These are phyloP conservation scores for Didymella lethalis DNA, from an alignment of 2,329 filamentous ascomycete genomes.

Conservation along the genomic window DNA sequence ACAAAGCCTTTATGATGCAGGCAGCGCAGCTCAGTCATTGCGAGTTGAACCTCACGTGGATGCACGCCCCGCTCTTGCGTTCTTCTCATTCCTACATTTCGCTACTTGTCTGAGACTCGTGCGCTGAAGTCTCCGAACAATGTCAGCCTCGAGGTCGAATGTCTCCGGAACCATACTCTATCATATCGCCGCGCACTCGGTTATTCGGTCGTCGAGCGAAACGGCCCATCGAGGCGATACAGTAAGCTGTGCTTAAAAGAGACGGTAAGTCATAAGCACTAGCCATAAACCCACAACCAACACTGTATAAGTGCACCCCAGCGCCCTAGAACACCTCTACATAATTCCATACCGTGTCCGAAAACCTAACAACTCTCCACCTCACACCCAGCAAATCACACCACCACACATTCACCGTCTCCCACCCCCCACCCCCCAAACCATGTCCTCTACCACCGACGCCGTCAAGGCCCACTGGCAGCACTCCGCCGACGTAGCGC, in stretches of 20 bases:
- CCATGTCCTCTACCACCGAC: background rate
- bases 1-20: too few species aligned
- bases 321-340: background rate
- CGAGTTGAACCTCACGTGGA: too few species aligned
- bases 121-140: constrained; percentile 2
- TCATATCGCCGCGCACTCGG: constrained; percentile 1
- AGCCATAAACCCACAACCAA: background rate
- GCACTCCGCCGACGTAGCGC: constrained; percentile 14
- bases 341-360: background rate
- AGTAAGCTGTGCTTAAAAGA: background rate
- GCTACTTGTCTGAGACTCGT: background rate
- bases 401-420: background rate
- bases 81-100: background rate
- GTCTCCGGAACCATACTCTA: background rate
- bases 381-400: background rate
- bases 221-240: background rate
- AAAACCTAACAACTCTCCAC: too few species aligned
- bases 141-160: background rate
- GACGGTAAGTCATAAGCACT: background rate
- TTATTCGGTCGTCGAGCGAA: background rate
- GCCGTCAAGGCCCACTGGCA: constrained; percentile 8
- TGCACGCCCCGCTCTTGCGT: background rate
- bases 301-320: background rate
- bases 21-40: too few species aligned
- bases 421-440: background rate